Evolutionary conservation across 129 eudicot species (phyloP).

Genomic region (Escallonia rubra): DNA sequence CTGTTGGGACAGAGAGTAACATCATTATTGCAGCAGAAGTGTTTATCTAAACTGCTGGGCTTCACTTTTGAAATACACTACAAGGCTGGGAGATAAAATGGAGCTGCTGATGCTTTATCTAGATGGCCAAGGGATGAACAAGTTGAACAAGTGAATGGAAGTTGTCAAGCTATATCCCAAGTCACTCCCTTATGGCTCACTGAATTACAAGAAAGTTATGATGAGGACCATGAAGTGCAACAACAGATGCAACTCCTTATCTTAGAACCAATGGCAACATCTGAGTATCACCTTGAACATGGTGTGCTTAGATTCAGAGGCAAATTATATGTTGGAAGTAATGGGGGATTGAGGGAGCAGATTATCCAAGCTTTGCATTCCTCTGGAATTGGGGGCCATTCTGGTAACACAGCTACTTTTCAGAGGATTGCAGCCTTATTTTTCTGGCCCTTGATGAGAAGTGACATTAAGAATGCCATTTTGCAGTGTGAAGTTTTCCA

Average conservation of each 20-base stretch:
- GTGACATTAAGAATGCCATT: not conserved
- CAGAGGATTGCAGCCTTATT: not conserved
- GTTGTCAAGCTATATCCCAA: no score
- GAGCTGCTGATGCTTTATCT: conserved; percentile 1
- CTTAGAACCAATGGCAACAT: no score
- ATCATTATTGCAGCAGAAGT: conserved; percentile 9
- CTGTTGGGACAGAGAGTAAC: not conserved
- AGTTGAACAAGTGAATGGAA: no score
- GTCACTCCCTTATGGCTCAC: no score
- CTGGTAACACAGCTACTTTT: not conserved
- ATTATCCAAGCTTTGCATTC: not conserved
- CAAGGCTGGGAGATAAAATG: not conserved
- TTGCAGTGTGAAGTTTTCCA: not conserved
- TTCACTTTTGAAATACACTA: conserved; percentile 2
- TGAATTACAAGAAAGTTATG: no score
- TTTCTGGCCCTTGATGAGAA: not conserved
- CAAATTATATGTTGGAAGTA: no score
- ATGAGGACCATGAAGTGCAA: no score
- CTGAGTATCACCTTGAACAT: no score
- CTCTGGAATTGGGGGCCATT: not conserved
- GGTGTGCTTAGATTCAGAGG: no score
- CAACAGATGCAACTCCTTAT: no score
- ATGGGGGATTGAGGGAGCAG: no score
- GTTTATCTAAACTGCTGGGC: conserved; percentile 5
- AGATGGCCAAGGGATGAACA: not conserved